phyloP scores from a whole-genome alignment of 2,329 filamentous ascomycete genomes.

The Fusarium fujikuroi region DNA sequence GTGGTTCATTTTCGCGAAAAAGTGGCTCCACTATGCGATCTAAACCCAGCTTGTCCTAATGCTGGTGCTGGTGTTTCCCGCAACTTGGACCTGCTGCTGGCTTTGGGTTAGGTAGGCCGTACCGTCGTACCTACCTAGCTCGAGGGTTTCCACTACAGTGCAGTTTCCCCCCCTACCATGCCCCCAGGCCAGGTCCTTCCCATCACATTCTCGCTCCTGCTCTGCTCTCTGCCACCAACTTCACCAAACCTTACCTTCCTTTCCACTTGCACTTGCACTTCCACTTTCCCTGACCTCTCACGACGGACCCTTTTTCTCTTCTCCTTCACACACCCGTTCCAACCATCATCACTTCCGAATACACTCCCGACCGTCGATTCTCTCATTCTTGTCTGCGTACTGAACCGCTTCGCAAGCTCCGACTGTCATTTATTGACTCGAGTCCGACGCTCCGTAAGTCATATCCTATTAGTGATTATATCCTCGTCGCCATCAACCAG shows the following conservation, averaged over 20 bases:
- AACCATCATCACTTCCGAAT: constrained; percentile 32
- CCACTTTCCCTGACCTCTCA: constrained; percentile 36
- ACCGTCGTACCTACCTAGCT: constrained; percentile 10
- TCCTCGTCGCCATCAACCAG: constrained; percentile 11
- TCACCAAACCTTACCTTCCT: constrained; percentile 33
- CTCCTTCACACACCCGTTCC: constrained; percentile 40
- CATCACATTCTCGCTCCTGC: constrained; percentile 29
- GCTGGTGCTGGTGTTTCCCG: constrained; percentile 25
- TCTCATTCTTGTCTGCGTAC: constrained; percentile 35
- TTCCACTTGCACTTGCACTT: constrained; percentile 29
- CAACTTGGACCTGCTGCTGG: constrained; percentile 29
- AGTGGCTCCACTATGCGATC: constrained; percentile 23
- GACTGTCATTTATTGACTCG: constrained; percentile 37
- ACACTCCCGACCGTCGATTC: constrained; percentile 35
- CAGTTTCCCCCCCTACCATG: constrained; percentile 41
- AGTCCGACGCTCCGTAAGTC: constrained; percentile 42
- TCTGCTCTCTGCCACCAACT: constrained; percentile 27
- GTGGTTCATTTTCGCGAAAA: constrained; percentile 13
- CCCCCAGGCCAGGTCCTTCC: constrained; percentile 23
- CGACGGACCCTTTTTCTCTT: constrained; percentile 41
- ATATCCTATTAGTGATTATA: constrained; percentile 13
- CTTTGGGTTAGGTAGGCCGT: constrained; percentile 24
- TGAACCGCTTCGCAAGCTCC: constrained; percentile 30
- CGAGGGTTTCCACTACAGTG: constrained; percentile 35
- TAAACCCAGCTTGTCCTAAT: constrained; percentile 19